Conservation (phyloP, 495 filamentous ascomycete genomes). For the Pseudevernia furfuracea region DNA sequence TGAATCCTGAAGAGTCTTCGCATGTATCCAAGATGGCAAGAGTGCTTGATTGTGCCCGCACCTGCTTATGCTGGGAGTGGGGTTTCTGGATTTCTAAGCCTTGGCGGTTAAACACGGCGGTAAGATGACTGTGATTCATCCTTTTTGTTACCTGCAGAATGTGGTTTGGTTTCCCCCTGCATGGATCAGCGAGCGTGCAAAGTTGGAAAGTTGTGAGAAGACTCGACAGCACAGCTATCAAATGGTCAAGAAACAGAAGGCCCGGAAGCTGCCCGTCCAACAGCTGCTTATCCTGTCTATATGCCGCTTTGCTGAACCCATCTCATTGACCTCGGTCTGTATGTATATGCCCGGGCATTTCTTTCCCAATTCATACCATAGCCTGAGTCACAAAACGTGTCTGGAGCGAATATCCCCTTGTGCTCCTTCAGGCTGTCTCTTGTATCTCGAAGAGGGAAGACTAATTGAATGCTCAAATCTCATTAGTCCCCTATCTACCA, state of each 20-base stretch:
- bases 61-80: background rate
- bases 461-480: background rate
- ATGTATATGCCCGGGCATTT: background rate
- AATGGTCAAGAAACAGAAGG: conserved; percentile 12
- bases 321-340: conserved; percentile 22
- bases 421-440: background rate
- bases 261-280: conserved; percentile 41
- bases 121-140: background rate
- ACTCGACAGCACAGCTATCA: background rate
- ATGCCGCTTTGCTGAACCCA: conserved; percentile 76
- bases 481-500: conserved; percentile 80
- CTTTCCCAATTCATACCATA: background rate
- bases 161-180: background rate
- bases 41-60: background rate
- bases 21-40: background rate
- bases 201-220: background rate
- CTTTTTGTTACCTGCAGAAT: no score
- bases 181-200: background rate
- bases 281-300: conserved; percentile 56
- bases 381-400: background rate
- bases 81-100: background rate
- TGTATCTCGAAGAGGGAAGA: background rate
- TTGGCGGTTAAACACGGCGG: background rate
- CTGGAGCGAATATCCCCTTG: background rate
- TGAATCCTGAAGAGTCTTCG: no score